Percentiles rank a stretch among this genome's conserved stretches.
These are phyloP conservation scores for Eucalyptus sp. DNA, from an alignment of 345 rosid species.

Conservation along the genomic window DNA sequence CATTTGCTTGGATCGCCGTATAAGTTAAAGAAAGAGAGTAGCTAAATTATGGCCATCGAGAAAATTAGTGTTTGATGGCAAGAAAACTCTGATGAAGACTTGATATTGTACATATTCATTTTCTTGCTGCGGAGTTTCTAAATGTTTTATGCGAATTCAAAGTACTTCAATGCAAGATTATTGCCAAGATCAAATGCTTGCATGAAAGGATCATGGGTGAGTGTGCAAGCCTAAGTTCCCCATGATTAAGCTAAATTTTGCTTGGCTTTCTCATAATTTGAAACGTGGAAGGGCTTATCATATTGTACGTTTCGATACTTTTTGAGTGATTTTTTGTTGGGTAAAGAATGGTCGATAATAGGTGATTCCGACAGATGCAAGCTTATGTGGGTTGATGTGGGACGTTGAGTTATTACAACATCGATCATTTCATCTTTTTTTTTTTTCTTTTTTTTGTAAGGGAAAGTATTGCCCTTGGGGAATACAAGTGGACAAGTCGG, in stretches of 20 bases:
- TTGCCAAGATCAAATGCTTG: neutral
- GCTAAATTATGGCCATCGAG: neutral
- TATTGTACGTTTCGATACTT: neutral
- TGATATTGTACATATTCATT: neutral
- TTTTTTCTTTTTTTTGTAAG: rapidly evolving
- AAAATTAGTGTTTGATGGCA: neutral
- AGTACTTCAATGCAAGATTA: neutral
- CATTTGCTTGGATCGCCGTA: neutral
- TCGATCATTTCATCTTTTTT: neutral
- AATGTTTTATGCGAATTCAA: neutral
- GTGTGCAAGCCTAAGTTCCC: neutral
- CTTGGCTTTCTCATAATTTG: too few species aligned
- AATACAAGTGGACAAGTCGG: neutral
- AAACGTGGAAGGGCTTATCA: neutral
- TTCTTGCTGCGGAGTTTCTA: too few species aligned
- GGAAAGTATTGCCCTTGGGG: neutral
- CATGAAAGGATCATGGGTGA: neutral
- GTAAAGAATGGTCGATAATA: neutral
- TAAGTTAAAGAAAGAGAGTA: neutral
- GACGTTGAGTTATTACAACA: neutral
- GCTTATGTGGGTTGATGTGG: neutral
- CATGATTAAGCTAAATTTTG: neutral
- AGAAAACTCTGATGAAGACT: neutral
- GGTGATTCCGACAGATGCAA: rapidly evolving
- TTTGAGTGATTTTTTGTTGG: neutral